A percentile compares a stretch with the other conserved stretches of the same genome.
phyloP scores from a whole-genome alignment of 148 eudicot species.

The Pouteria glomerata region DNA sequence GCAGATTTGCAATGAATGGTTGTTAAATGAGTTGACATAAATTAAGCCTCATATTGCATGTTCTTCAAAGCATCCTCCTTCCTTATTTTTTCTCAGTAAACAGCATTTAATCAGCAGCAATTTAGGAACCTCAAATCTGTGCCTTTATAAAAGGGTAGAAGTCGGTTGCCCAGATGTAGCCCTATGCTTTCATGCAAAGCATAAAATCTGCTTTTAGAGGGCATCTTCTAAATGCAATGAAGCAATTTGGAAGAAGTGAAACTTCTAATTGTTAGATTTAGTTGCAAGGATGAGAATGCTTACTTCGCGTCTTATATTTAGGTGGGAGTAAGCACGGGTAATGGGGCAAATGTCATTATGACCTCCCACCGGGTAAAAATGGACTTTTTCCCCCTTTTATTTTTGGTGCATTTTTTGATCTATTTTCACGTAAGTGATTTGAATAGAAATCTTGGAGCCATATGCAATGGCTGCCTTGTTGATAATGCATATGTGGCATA shows the following conservation, averaged over 20 bases:
- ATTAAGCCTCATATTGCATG: not conserved
- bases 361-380: not conserved
- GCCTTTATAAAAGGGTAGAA: not conserved
- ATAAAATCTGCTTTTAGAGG: not conserved
- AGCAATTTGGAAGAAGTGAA: not conserved
- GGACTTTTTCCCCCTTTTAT: not conserved
- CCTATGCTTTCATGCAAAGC: not conserved
- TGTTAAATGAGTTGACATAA: not conserved
- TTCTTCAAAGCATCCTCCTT: not conserved
- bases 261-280: not conserved
- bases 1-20: not conserved
- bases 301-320: not conserved
- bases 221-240: not conserved
- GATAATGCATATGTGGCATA: slow-evolving; percentile 9
- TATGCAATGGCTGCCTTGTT: not conserved
- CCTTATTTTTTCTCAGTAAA: too few relatives aligned
- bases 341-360: not conserved
- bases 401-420: not conserved
- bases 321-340: not conserved
- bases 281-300: slow-evolving; percentile 5
- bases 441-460: not conserved
- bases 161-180: not conserved
- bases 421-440: not conserved
- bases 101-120: not conserved
- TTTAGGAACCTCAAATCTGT: not conserved